These are phyloP conservation scores for Plasmodium inui DNA, from an alignment of 169 alveolate species.

Conservation along the genomic window DNA sequence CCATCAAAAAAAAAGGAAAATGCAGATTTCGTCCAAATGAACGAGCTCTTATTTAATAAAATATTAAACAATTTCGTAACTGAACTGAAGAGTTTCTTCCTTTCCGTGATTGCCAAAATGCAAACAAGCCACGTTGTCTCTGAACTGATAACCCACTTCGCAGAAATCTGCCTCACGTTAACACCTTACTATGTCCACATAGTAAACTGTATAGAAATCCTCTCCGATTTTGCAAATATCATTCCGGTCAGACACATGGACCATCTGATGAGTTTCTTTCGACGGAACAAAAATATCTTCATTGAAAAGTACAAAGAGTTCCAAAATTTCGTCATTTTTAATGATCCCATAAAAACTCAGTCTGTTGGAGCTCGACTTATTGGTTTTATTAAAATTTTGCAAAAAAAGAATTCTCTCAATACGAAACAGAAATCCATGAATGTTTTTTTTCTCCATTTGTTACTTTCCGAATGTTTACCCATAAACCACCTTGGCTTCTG, in stretches of 20 bases:
- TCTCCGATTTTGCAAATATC: conserved; percentile 25
- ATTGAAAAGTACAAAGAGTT: conserved; percentile 51
- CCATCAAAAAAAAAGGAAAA: background rate
- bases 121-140: background rate
- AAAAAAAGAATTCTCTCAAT: conserved; percentile 26
- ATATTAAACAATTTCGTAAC: conserved; percentile 28
- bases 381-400: conserved; percentile 54
- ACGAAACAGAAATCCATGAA: conserved; percentile 6
- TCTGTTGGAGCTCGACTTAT: conserved; percentile 63
- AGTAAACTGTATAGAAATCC: conserved; percentile 24
- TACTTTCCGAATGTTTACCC: conserved; percentile 49
- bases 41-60: conserved; percentile 10
- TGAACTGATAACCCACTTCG: background rate
- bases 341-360: conserved; percentile 46
- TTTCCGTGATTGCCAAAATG: conserved; percentile 22
- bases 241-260: conserved; percentile 9
- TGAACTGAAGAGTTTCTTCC: conserved; percentile 35
- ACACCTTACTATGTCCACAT: conserved; percentile 39
- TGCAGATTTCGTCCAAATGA: background rate
- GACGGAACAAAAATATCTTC: conserved; percentile 25
- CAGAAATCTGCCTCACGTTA: conserved; percentile 31
- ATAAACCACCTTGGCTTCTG: conserved; percentile 61
- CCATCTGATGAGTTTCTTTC: background rate
- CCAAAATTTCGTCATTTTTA: conserved; percentile 44
- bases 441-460: conserved; percentile 17